These are phyloP conservation scores for Candida mesenterica DNA, from an alignment of 1,139 yeast genomes.

Conservation along the genomic window DNA sequence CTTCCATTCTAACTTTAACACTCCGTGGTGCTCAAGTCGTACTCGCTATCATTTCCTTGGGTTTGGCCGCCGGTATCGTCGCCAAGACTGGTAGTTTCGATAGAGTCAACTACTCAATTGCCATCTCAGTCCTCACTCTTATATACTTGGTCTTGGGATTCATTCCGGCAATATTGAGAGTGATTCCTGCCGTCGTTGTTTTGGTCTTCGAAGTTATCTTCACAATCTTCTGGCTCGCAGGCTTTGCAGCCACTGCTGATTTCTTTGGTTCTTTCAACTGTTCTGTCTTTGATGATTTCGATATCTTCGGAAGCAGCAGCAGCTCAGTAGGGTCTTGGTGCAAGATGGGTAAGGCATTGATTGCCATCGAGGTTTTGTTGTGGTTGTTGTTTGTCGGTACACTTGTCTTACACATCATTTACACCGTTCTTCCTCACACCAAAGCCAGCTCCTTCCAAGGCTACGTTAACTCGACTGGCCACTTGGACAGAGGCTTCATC, in stretches of 20 bases:
- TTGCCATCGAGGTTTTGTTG: constrained; percentile 29
- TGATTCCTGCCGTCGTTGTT: constrained; percentile 16
- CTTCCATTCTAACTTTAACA: not conserved
- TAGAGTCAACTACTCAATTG: constrained; percentile 22
- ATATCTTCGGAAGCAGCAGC: not conserved
- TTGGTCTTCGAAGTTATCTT: constrained; percentile 23
- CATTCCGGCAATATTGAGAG: constrained; percentile 16
- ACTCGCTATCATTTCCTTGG: constrained; percentile 25
- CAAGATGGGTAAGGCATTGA: constrained; percentile 25
- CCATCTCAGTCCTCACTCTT: constrained; percentile 17
- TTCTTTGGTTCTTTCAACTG: constrained; percentile 24
- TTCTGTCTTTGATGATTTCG: constrained; percentile 2
- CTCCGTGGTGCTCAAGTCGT: constrained; percentile 19
- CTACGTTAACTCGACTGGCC: no score
- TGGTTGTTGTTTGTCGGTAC: constrained; percentile 28
- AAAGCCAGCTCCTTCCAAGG: no score
- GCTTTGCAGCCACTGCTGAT: constrained; percentile 25
- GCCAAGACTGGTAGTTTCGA: constrained; percentile 8
- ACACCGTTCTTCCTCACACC: constrained; percentile 22
- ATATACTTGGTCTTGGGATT: constrained; percentile 19
- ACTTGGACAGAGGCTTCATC: constrained; percentile 3
- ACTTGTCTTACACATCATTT: constrained; percentile 21
- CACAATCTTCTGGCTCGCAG: constrained; percentile 17
- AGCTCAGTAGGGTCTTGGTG: constrained; percentile 14
- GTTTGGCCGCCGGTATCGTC: constrained; percentile 25